Evolutionary conservation across 495 filamentous ascomycete species (phyloP).

Genomic region (Penicillium arizonense): DNA sequence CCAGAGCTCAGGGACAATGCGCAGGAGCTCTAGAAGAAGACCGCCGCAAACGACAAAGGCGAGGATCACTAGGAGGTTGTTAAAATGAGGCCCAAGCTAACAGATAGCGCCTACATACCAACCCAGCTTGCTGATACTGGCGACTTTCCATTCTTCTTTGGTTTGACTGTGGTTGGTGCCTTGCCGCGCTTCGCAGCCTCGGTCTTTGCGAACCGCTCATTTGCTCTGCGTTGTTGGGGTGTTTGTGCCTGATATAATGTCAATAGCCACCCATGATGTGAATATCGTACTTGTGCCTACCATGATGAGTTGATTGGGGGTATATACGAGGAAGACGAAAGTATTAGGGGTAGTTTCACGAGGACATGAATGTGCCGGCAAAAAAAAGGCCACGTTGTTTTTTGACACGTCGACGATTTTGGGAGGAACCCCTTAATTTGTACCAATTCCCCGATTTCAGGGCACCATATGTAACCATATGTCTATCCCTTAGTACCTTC

Average conservation of each 20-base stretch:
- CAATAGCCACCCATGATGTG: background rate
- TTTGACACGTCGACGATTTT: background rate
- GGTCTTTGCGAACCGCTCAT: conserved; percentile 77
- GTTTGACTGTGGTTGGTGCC: conserved; percentile 65
- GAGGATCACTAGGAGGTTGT: conserved; percentile 13
- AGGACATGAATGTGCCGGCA: conserved; percentile 6
- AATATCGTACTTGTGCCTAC: background rate
- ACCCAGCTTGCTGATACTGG: conserved; percentile 81
- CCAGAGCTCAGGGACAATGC: conserved; percentile 63
- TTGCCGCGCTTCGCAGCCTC: conserved; percentile 84
- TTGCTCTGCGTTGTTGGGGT: conserved; percentile 85
- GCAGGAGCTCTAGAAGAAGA: conserved; percentile 42
- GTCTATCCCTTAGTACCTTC: background rate
- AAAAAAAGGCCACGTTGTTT: conserved; percentile 14
- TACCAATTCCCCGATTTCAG: too few relatives aligned
- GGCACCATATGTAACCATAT: background rate
- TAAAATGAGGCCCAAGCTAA: background rate
- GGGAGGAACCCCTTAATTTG: background rate
- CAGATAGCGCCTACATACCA: conserved; percentile 55
- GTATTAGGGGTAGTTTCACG: background rate
- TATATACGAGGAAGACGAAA: background rate
- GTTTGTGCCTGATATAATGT: conserved; percentile 73
- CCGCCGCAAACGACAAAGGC: conserved; percentile 24
- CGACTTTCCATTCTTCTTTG: conserved; percentile 66
- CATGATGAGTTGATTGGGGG: background rate